Conservation (phyloP, 208 protist species). For the Wallacemonas sp. region DNA sequence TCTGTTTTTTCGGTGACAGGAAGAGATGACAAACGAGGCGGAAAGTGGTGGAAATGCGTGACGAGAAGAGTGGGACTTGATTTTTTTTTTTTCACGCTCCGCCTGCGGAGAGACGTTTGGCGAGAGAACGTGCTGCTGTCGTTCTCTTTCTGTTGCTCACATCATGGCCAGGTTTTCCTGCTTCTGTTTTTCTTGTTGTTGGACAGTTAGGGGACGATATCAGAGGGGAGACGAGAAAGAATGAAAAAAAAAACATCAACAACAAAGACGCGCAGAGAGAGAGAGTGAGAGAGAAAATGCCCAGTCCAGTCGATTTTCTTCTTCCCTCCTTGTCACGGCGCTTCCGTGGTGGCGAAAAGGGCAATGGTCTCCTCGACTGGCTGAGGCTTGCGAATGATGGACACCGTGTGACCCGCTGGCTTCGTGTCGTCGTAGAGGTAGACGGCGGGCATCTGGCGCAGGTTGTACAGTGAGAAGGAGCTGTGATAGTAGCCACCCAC, state of each 20-base stretch:
- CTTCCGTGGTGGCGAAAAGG: slow-evolving; percentile 28
- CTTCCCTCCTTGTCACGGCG: too few species aligned
- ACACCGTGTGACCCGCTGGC: slow-evolving; percentile 3
- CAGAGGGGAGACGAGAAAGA: not conserved
- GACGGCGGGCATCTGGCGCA: slow-evolving; percentile 53
- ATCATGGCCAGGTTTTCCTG: too few species aligned
- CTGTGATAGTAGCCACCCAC: slow-evolving; percentile 75
- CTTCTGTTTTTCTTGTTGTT: too few species aligned
- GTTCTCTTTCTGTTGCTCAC: too few species aligned
- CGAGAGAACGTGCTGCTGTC: too few species aligned
- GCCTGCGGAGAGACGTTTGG: not conserved
- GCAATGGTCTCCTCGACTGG: slow-evolving; percentile 41
- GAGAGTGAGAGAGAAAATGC: slow-evolving; percentile 2
- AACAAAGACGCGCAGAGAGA: slow-evolving; percentile 4
- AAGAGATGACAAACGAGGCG: not conserved
- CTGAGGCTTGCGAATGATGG: slow-evolving; percentile 36
- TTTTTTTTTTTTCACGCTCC: not conserved
- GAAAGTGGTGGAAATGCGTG: not conserved
- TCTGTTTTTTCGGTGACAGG: slow-evolving; percentile 6
- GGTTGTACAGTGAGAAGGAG: slow-evolving; percentile 62
- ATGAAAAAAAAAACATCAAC: slow-evolving; percentile 12
- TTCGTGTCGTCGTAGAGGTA: slow-evolving; percentile 41
- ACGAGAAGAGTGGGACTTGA: not conserved
- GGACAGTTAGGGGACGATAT: too few species aligned
- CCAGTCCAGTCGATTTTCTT: too few species aligned